Conservation (phyloP, 31 red algal species). For the Endocladia muricata region DNA sequence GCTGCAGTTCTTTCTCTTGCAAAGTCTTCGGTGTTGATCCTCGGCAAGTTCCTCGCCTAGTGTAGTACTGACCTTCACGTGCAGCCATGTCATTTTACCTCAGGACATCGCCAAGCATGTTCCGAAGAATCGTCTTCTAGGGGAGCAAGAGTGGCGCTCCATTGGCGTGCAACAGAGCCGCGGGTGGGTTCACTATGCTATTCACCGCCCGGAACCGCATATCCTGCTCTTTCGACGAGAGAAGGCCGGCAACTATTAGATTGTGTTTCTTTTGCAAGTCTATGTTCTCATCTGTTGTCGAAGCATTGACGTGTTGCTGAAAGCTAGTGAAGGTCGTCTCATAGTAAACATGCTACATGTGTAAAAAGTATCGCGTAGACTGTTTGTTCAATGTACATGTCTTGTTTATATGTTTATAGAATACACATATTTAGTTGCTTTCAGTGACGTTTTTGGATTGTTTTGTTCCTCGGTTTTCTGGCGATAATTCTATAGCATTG, state of each 20-base stretch:
- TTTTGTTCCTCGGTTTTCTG: too few relatives aligned
- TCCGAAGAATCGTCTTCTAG: slow-evolving; percentile 84
- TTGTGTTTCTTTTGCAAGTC: neutral
- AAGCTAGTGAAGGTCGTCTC: neutral
- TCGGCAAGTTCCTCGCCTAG: neutral
- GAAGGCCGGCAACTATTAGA: slow-evolving; percentile 74
- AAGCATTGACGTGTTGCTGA: neutral
- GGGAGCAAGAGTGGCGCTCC: slow-evolving; percentile 90
- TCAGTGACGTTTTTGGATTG: too few relatives aligned
- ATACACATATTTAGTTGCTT: too few relatives aligned
- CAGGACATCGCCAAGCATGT: slow-evolving; percentile 88
- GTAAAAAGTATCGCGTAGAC: too few relatives aligned
- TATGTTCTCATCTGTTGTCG: neutral
- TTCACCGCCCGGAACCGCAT: slow-evolving; percentile 96
- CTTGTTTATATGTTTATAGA: too few relatives aligned
- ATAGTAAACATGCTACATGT: too few relatives aligned
- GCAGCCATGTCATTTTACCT: slow-evolving; percentile 93
- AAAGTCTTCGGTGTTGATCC: neutral
- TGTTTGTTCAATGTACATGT: too few relatives aligned
- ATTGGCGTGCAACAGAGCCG: slow-evolving; percentile 96
- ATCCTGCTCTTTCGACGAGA: slow-evolving; percentile 93
- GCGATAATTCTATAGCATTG: slow-evolving; percentile 32
- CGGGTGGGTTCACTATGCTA: slow-evolving; percentile 99
- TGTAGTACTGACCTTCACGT: neutral
- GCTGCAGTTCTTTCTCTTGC: slow-evolving; percentile 12